These are phyloP conservation scores for Pseudevernia furfuracea DNA, from an alignment of 495 filamentous ascomycete species.

Conservation along the genomic window DNA sequence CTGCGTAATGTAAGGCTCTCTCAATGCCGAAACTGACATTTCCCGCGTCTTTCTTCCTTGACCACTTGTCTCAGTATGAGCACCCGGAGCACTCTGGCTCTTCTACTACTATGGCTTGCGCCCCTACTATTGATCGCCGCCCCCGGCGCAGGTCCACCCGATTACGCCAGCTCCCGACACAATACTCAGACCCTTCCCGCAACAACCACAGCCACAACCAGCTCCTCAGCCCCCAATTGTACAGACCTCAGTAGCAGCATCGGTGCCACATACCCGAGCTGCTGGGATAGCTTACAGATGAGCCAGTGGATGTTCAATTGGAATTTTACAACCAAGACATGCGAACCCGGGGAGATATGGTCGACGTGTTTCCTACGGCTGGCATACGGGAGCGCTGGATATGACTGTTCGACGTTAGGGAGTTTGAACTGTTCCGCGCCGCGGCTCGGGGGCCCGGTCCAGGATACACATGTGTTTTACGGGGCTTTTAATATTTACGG, in stretches of 20 bases:
- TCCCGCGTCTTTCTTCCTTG: not conserved
- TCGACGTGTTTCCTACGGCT: slow-evolving; percentile 4
- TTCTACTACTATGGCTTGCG: not conserved
- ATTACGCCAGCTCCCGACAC: not conserved
- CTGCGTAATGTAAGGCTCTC: not conserved
- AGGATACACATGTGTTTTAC: not conserved
- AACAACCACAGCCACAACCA: not conserved
- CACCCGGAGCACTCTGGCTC: not conserved
- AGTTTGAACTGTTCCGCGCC: not conserved
- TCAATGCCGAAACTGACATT: not conserved
- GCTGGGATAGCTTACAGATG: not conserved
- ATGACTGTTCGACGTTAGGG: not conserved
- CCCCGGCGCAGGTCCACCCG: not conserved
- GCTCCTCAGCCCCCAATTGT: not conserved
- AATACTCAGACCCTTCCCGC: not conserved
- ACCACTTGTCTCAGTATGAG: not conserved
- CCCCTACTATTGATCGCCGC: not conserved
- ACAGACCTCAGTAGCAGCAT: not conserved
- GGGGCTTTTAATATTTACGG: slow-evolving; percentile 5
- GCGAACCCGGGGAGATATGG: not conserved
- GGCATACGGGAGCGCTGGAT: not conserved
- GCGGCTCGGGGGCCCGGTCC: not conserved
- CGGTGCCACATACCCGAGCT: not conserved
- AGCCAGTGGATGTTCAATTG: not conserved
- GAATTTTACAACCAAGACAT: not conserved